Evolutionary conservation across 1,284 basidiomycete genomes (phyloP), one percentile per base, ranked within the genome.

Genomic region (Thelephora terrestris): DNA sequence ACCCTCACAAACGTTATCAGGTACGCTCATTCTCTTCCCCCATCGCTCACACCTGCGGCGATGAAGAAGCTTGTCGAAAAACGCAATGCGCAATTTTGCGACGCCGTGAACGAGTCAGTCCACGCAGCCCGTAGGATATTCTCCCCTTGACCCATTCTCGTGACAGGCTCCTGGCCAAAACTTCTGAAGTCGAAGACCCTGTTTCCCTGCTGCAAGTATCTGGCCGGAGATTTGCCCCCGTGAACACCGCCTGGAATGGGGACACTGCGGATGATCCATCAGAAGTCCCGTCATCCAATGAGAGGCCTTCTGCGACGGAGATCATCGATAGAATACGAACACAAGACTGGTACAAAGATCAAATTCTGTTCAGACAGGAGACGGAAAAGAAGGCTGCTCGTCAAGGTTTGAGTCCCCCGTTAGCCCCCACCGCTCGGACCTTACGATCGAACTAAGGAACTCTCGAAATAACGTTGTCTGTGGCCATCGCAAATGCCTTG

Each of bases 51-150:
- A 1, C 75, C 80, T 10, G 67, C 69, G 5, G 75, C 75, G 18
- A 72, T 80, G 20, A 85, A 85, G 57, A 85, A 80, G 50, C 68
- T 92, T 7, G 74, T 92, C 40, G 80, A 88, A 56, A 76, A 75
- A 52, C 71, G 89, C 40, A 90, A 91, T 55, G 66, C 73, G 36
- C 70, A 74, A 43, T 92, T 89, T 60, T 63, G 64, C 7, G 60
- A 72, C 43, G 85, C 89, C n/a, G 75, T 90, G 4, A 69, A 86
- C 46, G 85, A 91, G 82, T 87, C 59, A 35, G 73, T 58, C 27
- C 23, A 7, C 46, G 17, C 27, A n/a, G 12, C 34, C n/a, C 27
- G n/a, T 23, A 10, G 17, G 21, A 29, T 23, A 46, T 47, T 32
- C 29, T 10, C 4, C 35, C 14, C 3, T 18, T 20, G 20, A 18